phyloP scores from a whole-genome alignment of 345 rosid species.

The Moricandia arvensis region DNA sequence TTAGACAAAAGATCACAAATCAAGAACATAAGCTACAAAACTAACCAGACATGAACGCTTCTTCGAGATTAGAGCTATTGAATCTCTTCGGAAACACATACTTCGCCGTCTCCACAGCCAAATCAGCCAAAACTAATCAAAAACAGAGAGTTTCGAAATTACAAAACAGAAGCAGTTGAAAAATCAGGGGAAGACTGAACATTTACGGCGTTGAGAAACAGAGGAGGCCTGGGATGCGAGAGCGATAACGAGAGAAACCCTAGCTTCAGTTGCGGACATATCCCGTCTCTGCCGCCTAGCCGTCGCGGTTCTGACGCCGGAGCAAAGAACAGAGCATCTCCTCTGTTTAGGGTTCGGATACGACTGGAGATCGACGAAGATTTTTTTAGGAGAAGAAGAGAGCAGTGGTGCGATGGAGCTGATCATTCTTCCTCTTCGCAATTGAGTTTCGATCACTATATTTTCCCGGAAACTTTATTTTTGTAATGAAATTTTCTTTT shows the following conservation, averaged over 20 bases:
- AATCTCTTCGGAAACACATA: constrained; percentile 79
- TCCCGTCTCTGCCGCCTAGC: constrained; percentile 41
- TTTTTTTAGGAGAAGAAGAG: constrained; percentile 27
- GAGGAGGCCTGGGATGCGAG: constrained; percentile 68
- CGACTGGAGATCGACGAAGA: constrained; percentile 11
- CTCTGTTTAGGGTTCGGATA: not conserved
- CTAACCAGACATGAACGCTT: constrained; percentile 82
- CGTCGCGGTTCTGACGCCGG: constrained; percentile 29
- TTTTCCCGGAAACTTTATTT: not conserved
- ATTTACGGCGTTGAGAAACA: constrained; percentile 79
- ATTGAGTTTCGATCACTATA: not conserved
- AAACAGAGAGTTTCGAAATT: not conserved
- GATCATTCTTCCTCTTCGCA: constrained; percentile 15
- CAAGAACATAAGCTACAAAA: not conserved
- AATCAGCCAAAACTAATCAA: constrained; percentile 61
- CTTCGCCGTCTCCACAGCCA: constrained; percentile 65
- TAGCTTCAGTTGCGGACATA: constrained; percentile 62
- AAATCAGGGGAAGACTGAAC: constrained; percentile 10
- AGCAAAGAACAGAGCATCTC: constrained; percentile 22
- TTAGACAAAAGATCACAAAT: not conserved
- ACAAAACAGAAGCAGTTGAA: not conserved
- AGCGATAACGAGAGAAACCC: constrained; percentile 77
- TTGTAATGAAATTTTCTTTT: not conserved
- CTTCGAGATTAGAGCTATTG: constrained; percentile 67
- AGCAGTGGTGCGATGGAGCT: constrained; percentile 12